Conservation (phyloP, 306 rosid species). For the Lathyrus aphaca region DNA sequence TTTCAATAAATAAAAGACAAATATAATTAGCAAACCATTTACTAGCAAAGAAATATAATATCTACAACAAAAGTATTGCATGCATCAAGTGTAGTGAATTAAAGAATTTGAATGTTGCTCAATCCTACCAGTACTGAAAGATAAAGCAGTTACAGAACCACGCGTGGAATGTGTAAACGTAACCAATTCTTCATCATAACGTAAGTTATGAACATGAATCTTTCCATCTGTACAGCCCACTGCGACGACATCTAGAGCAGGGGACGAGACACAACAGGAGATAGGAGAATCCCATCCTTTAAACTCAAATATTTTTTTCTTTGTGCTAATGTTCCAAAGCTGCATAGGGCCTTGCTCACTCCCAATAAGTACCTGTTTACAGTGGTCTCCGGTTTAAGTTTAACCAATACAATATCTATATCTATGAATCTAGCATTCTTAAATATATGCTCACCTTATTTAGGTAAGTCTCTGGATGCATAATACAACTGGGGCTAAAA, state of each 20-base stretch:
- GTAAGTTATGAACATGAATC: slow-evolving; percentile 79
- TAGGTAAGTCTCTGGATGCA: slow-evolving; percentile 93
- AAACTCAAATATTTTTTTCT: slow-evolving; percentile 79
- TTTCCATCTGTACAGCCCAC: slow-evolving; percentile 92
- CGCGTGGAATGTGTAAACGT: slow-evolving; percentile 85
- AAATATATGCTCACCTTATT: slow-evolving; percentile 67
- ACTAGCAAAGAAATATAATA: too few relatives aligned
- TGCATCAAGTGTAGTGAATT: not conserved
- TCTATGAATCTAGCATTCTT: not conserved
- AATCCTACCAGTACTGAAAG: slow-evolving; percentile 79
- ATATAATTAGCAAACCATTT: too few relatives aligned
- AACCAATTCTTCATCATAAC: slow-evolving; percentile 74
- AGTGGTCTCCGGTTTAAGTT: slow-evolving; percentile 4
- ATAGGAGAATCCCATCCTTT: slow-evolving; percentile 90
- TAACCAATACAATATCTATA: slow-evolving; percentile 7
- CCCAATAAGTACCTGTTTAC: slow-evolving; percentile 77
- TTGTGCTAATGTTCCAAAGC: slow-evolving; percentile 92
- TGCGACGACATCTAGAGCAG: slow-evolving; percentile 89
- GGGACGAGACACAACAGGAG: slow-evolving; percentile 78
- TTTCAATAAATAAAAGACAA: too few relatives aligned
- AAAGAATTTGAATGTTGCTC: not conserved
- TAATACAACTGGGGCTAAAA: slow-evolving; percentile 64
- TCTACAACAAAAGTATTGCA: too few relatives aligned
- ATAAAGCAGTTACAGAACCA: slow-evolving; percentile 90
- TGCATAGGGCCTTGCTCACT: slow-evolving; percentile 84